Base-by-base conservation (phyloP, 768 basidiomycete species). In the Rhodotorula taiwanensis region DNA sequence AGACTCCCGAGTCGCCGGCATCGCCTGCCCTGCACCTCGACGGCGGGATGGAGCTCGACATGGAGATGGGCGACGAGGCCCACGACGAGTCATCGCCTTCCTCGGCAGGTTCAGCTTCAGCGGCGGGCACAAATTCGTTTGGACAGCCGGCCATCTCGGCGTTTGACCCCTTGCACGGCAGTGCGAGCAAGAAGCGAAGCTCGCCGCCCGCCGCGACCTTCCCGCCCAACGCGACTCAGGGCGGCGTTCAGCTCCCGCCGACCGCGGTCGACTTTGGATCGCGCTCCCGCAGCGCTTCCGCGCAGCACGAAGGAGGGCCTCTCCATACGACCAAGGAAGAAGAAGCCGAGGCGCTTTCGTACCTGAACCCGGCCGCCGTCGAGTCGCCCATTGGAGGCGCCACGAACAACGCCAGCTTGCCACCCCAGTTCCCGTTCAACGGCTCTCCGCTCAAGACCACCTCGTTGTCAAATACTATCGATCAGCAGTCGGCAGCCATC, bases 1-100 rank as follows among this genome's bases (percentile, higher is more conserved):
- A 64, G 45, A 53, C 56, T 18, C 57, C 62, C 39, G 62, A 81
- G 66, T 70, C 72, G 23, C 72, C 73, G 27, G 64, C 69, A 13
- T 66, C 72, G 27, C 53, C 62, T 5, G 59, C 71, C 76, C 49
- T 57, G 25, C 63, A 64, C 52, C 62, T 61, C 51, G 68, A 70
- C 43, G 39, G 54, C 23, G 66, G 62, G 31, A 67, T 67, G 65
- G 69, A 72, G 48, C 62, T 72, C 30, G 71, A 72, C 58, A 64
- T 72, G 66, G 71, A 71, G 20, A 62, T 69, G 64, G 64, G 58
- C 28, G 64, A 70, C 47, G 66, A 70, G 31, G 43, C 42, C 13
- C 55, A 52, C n/a, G 51, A 51, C 20, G 42, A 11, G 2, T 67
- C 66, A 8, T 49, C 66, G 13, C 34, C 52, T 11, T 60, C 58